Evolutionary conservation across 768 basidiomycete genomes (phyloP).

Genomic region (Rhodotorula babjevae): DNA sequence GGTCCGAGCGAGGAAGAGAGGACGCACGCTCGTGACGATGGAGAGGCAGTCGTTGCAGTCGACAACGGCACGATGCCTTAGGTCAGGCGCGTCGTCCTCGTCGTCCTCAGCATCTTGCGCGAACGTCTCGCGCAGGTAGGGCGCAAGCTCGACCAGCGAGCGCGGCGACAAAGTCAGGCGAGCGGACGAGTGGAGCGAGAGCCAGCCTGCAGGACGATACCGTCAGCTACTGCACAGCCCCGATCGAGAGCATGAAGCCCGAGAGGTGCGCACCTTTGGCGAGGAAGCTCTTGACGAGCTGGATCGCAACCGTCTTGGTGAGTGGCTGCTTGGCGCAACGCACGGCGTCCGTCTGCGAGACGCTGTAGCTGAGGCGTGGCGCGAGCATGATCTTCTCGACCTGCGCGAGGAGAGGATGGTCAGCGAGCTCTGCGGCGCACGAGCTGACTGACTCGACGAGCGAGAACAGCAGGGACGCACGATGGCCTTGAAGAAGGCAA

Average conservation of each 20-base stretch:
- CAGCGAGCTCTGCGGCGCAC: no score
- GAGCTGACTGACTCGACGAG: no score
- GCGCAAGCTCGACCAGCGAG: constrained; percentile 64
- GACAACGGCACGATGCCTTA: constrained; percentile 45
- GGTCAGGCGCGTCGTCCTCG: constrained; percentile 13
- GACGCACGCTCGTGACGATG: constrained; percentile 50
- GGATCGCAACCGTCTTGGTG: constrained; percentile 65
- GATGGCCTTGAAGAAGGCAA: constrained; percentile 75
- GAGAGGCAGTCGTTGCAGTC: constrained; percentile 73
- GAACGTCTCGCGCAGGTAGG: constrained; percentile 70
- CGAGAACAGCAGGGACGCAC: constrained; percentile 51
- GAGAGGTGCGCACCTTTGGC: constrained; percentile 64
- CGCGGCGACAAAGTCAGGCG: constrained; percentile 73
- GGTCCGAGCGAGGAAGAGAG: not conserved
- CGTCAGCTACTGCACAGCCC: not conserved
- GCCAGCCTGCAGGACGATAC: constrained; percentile 10
- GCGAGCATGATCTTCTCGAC: constrained; percentile 83
- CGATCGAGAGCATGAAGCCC: not conserved
- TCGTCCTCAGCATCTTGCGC: constrained; percentile 54
- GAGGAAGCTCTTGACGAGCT: constrained; percentile 63
- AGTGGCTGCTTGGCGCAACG: constrained; percentile 71
- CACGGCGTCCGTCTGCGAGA: constrained; percentile 70
- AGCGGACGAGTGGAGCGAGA: constrained; percentile 48
- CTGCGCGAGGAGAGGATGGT: constrained; percentile 50
- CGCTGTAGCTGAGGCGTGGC: constrained; percentile 65